phyloP scores from a whole-genome alignment of 2,329 filamentous ascomycete genomes.

The Nigrograna mackinnonii region DNA sequence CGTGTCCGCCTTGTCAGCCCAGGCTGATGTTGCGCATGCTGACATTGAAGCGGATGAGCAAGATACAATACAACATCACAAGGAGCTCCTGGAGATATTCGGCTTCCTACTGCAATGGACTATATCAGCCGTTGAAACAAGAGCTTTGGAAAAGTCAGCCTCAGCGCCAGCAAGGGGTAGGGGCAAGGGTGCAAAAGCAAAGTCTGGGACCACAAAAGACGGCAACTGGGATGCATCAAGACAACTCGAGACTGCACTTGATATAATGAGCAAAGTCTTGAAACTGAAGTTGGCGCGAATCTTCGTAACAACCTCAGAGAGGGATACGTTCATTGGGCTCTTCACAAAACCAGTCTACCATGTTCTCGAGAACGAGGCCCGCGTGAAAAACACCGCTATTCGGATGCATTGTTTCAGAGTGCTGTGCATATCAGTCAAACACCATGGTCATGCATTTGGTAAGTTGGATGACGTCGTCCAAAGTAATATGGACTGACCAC shows the following conservation, averaged over 20 bases:
- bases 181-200: constrained; percentile 74
- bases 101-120: constrained; percentile 95
- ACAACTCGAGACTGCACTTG: constrained; percentile 85
- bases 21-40: constrained; percentile 82
- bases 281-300: constrained; percentile 90
- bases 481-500: constrained; percentile 13
- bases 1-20: constrained; percentile 80
- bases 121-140: constrained; percentile 89
- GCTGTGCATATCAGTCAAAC: constrained; percentile 93
- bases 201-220: constrained; percentile 64
- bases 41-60: constrained; percentile 93
- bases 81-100: constrained; percentile 89
- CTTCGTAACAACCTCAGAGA: constrained; percentile 93
- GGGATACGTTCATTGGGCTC: constrained; percentile 90
- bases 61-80: constrained; percentile 76
- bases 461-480: constrained; percentile 26
- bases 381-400: constrained; percentile 85
- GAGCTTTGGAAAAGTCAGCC: constrained; percentile 86
- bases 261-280: constrained; percentile 94
- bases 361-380: constrained; percentile 89
- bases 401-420: constrained; percentile 98
- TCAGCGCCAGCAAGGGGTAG: constrained; percentile 73
- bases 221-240: constrained; percentile 84
- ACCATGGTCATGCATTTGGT: constrained; percentile 97
- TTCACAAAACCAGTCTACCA: constrained; percentile 93